Evolutionary conservation across 2,329 filamentous ascomycete species (phyloP).

Genomic region (Leptographium radiaticola): DNA sequence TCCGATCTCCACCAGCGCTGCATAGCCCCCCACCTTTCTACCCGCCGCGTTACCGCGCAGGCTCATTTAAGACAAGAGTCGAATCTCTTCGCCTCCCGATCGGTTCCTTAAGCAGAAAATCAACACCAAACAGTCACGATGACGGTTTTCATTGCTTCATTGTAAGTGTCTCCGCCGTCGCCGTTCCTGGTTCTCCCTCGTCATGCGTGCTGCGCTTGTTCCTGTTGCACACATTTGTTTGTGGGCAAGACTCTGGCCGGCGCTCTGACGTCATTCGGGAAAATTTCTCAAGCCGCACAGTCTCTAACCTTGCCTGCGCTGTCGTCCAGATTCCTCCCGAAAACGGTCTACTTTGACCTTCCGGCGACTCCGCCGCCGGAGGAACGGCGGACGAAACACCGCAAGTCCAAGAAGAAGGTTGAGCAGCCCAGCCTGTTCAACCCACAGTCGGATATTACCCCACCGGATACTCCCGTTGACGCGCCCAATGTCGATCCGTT

Average conservation of each 20-base stretch:
- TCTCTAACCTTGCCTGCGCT: conserved; percentile 2
- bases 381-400: conserved; percentile 13
- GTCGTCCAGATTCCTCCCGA: conserved; percentile 69
- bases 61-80: background rate
- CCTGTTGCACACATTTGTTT: background rate
- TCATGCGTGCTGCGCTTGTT: background rate
- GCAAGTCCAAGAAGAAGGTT: conserved; percentile 13
- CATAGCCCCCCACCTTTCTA: background rate
- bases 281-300: background rate
- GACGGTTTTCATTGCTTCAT: conserved; percentile 33
- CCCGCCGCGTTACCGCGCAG: conserved; percentile 13
- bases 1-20: background rate
- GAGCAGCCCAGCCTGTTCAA: conserved; percentile 41
- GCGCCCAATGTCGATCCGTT: conserved; percentile 37
- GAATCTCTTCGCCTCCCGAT: background rate
- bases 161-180: conserved; percentile 15
- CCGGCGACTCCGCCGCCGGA: conserved; percentile 33
- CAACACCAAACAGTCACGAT: background rate
- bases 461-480: conserved; percentile 40
- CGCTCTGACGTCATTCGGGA: conserved; percentile 9
- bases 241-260: background rate
- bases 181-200: background rate
- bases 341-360: conserved; percentile 78
- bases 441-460: conserved; percentile 34
- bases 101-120: background rate